A percentile compares a stretch with the other conserved stretches of the same genome.
phyloP scores from a whole-genome alignment of 2,329 filamentous ascomycete species.

The Venturia nashicola region DNA sequence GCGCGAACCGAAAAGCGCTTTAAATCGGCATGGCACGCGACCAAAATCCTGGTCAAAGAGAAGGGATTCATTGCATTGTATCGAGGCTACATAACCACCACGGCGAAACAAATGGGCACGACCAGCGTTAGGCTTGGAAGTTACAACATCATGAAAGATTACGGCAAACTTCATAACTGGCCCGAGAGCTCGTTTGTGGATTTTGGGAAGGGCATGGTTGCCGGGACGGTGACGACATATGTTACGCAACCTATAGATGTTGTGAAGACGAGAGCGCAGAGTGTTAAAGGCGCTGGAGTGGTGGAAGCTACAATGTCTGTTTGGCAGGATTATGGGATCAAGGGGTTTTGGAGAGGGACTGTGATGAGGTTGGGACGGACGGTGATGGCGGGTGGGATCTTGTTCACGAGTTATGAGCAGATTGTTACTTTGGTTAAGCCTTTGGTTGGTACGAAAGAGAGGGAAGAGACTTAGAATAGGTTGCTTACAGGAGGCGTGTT shows the following conservation, averaged over 20 bases:
- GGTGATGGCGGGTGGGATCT: slow-evolving; percentile 53
- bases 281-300: slow-evolving; percentile 44
- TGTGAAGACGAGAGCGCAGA: slow-evolving; percentile 52
- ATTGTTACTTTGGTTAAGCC: slow-evolving; percentile 37
- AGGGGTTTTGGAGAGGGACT: slow-evolving; percentile 54
- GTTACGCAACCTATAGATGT: slow-evolving; percentile 50
- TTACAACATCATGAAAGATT: slow-evolving; percentile 53
- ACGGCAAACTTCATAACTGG: slow-evolving; percentile 35
- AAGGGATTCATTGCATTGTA: slow-evolving; percentile 43
- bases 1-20: slow-evolving; percentile 39
- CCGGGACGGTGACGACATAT: slow-evolving; percentile 48
- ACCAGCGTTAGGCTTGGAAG: slow-evolving; percentile 51
- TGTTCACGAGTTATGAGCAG: slow-evolving; percentile 52
- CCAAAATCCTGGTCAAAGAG: slow-evolving; percentile 35
- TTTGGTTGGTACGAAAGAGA: slow-evolving; percentile 9
- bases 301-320: slow-evolving; percentile 44
- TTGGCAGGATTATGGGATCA: slow-evolving; percentile 43
- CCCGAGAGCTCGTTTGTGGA: slow-evolving; percentile 40
- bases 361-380: slow-evolving; percentile 54
- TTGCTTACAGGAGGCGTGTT: not conserved
- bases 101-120: slow-evolving; percentile 49
- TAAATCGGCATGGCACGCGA: slow-evolving; percentile 38
- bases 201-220: slow-evolving; percentile 49
- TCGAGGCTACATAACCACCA: slow-evolving; percentile 46
- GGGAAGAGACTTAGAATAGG: not conserved